Evolutionary conservation across 345 rosid genomes (phyloP).

Genomic region (Eutrema yunnanense): DNA sequence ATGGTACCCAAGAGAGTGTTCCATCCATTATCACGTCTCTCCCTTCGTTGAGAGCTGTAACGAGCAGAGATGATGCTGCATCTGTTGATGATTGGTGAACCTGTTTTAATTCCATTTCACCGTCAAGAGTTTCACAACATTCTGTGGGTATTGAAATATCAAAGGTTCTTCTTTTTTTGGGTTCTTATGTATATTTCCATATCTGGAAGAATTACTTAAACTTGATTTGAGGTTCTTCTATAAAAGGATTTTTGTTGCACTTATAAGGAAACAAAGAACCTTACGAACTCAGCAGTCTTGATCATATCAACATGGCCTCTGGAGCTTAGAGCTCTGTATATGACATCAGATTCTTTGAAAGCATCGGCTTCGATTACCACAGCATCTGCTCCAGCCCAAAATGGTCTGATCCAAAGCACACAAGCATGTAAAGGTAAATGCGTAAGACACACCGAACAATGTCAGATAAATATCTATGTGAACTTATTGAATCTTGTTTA

Average conservation of each 20-base stretch:
- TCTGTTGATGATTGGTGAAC: conserved; percentile 98
- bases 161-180: background rate
- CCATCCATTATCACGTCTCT: conserved; percentile 97
- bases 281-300: conserved; percentile 82
- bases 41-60: conserved; percentile 93
- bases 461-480: background rate
- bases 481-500: conserved; percentile 19
- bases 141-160: background rate
- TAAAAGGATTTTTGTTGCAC: conserved; percentile 3
- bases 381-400: conserved; percentile 89
- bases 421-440: background rate
- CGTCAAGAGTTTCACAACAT: conserved; percentile 1
- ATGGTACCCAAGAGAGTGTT: conserved; percentile 93
- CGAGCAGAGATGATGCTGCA: conserved; percentile 93
- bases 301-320: conserved; percentile 85
- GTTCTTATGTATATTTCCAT: background rate
- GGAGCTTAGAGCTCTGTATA: conserved; percentile 82
- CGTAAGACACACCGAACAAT: background rate
- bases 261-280: conserved; percentile 16
- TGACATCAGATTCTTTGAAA: conserved; percentile 93
- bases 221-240: background rate
- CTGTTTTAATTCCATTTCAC: conserved; percentile 36
- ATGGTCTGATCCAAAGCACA: conserved; percentile 49
- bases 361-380: conserved; percentile 97
- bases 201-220: background rate